A percentile compares a stretch with the other conserved stretches of the same genome.
phyloP scores from a whole-genome alignment of 2,329 filamentous ascomycete species.

The Hypoxylon sp. region DNA sequence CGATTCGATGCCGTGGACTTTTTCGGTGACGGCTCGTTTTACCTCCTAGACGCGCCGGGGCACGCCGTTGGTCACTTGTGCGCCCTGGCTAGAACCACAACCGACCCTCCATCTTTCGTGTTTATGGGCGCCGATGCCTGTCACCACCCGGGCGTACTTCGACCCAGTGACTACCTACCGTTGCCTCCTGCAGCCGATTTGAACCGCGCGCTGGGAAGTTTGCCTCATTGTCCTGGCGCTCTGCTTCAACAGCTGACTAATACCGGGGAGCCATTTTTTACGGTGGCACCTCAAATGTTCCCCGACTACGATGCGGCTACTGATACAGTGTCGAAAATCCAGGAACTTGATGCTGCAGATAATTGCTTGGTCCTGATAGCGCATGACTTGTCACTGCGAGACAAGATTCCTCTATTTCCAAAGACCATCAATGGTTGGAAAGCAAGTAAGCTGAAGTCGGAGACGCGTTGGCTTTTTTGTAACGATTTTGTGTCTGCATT shows the following conservation, averaged over 20 bases:
- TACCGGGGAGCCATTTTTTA: slow-evolving; percentile 13
- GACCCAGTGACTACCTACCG: slow-evolving; percentile 55
- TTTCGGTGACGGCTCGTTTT: slow-evolving; percentile 57
- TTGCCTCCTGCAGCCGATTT: slow-evolving; percentile 36
- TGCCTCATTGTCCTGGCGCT: slow-evolving; percentile 29
- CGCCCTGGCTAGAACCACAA: slow-evolving; percentile 58
- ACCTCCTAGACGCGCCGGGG: slow-evolving; percentile 55
- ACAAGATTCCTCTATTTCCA: slow-evolving; percentile 14
- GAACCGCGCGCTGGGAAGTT: slow-evolving; percentile 23
- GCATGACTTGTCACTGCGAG: slow-evolving; percentile 5
- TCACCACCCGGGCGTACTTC: slow-evolving; percentile 58
- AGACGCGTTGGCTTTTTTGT: slow-evolving; percentile 18
- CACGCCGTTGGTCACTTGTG: slow-evolving; percentile 56
- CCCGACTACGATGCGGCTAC: slow-evolving; percentile 1
- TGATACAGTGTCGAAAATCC: slow-evolving; percentile 11
- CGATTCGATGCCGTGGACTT: slow-evolving; percentile 54
- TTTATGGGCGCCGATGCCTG: slow-evolving; percentile 61
- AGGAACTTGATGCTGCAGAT: slow-evolving; percentile 12
- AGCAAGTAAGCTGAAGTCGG: not conserved
- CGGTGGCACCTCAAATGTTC: slow-evolving; percentile 3
- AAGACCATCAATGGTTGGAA: slow-evolving; percentile 12
- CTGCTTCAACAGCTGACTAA: not conserved
- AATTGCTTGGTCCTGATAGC: slow-evolving; percentile 12
- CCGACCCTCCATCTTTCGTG: slow-evolving; percentile 55
- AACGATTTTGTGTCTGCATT: slow-evolving; percentile 4